phyloP scores from a whole-genome alignment of 202 grass and related monocot species.

The Cymbopogon flexuosus region DNA sequence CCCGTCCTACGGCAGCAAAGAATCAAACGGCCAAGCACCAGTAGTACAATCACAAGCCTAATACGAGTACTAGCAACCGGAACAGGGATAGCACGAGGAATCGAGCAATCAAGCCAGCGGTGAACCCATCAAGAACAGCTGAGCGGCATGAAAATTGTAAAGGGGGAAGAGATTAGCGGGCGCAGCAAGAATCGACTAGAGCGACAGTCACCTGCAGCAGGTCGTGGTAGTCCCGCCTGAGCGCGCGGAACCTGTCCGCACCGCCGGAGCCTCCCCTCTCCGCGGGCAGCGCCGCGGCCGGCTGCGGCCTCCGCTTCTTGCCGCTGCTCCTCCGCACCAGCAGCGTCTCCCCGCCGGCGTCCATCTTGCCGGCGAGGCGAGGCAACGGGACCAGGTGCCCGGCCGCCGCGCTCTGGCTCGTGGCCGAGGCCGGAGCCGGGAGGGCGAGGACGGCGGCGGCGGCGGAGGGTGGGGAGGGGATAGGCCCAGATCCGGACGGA shows the following conservation, averaged over 20 bases:
- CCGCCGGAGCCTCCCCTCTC: neutral
- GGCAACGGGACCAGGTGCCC: constrained; percentile 6
- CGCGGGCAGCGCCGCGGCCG: constrained; percentile 10
- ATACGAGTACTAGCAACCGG: neutral
- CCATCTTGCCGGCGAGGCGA: constrained; percentile 36
- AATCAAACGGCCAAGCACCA: neutral
- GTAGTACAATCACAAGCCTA: neutral
- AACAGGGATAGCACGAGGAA: neutral
- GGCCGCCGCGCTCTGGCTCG: neutral
- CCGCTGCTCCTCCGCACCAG: constrained; percentile 44
- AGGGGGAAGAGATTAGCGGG: neutral
- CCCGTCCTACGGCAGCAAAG: neutral
- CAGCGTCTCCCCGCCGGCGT: constrained; percentile 7
- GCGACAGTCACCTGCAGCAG: constrained; percentile 45
- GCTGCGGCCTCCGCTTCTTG: constrained; percentile 23
- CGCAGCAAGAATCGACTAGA: neutral
- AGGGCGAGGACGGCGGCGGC: neutral
- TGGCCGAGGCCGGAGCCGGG: neutral
- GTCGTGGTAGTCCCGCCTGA: constrained; percentile 62
- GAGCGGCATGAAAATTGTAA: neutral
- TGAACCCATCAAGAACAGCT: neutral
- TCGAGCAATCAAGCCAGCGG: neutral
- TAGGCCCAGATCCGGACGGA: constrained; percentile 22
- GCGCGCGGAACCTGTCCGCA: constrained; percentile 33
- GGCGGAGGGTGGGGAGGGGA: neutral